phyloP scores from a whole-genome alignment of 2,329 filamentous ascomycete species.

The Aquanectria penicillioides region DNA sequence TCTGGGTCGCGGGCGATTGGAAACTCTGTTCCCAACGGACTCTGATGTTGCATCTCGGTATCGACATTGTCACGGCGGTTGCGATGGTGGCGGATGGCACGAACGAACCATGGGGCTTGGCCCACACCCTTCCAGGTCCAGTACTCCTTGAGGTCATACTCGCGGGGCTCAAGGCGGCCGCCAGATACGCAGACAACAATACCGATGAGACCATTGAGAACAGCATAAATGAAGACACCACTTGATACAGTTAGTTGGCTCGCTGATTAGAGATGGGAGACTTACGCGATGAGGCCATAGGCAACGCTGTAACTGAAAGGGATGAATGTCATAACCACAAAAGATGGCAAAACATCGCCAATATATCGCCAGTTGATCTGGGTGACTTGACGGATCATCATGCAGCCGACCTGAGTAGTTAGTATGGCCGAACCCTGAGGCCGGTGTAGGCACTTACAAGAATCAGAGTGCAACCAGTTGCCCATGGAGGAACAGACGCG shows the following conservation, averaged over 20 bases:
- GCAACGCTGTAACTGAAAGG: constrained; percentile 83
- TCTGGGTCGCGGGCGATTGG: neutral
- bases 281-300: constrained; percentile 78
- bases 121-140: constrained; percentile 64
- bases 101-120: constrained; percentile 59
- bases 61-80: constrained; percentile 5
- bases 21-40: neutral
- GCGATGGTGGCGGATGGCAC: constrained; percentile 44
- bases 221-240: constrained; percentile 63
- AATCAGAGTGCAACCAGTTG: constrained; percentile 78
- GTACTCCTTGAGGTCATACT: constrained; percentile 66
- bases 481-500: constrained; percentile 81
- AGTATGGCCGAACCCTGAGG: rapidly evolving
- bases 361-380: constrained; percentile 82
- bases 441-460: constrained; percentile 57
- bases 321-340: constrained; percentile 79
- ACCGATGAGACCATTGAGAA: constrained; percentile 60
- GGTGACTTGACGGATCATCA: constrained; percentile 81
- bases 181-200: constrained; percentile 55
- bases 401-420: constrained; percentile 69
- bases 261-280: constrained; percentile 21
- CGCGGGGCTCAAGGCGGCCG: constrained; percentile 56
- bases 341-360: constrained; percentile 79
- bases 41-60: neutral
- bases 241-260: constrained; percentile 35